Conservation (phyloP, 495 filamentous ascomycete species). For the Neurospora cerealis region DNA sequence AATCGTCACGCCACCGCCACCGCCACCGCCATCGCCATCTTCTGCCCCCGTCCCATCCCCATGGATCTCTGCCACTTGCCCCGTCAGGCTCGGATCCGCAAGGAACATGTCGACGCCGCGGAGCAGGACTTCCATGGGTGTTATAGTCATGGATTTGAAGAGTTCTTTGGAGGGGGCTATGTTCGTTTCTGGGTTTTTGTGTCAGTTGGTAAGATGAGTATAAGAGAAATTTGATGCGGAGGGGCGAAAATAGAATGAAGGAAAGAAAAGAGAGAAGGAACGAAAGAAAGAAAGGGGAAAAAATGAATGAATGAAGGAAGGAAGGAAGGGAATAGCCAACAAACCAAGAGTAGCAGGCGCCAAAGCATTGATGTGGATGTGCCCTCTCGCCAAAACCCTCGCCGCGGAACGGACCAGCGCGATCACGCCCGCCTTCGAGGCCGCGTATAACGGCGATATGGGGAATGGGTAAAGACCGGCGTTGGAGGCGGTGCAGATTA, state of each 20-base stretch:
- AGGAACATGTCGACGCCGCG: conserved; percentile 36
- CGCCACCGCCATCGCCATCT: conserved; percentile 9
- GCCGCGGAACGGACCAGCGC: conserved; percentile 41
- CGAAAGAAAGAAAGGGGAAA: not conserved
- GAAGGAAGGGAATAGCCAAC: not conserved
- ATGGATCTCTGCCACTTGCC: conserved; percentile 43
- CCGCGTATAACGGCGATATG: conserved; percentile 43
- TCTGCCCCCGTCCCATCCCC: conserved; percentile 11
- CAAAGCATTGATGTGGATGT: conserved; percentile 45
- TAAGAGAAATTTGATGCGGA: too few relatives aligned
- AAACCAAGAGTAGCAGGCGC: conserved; percentile 40
- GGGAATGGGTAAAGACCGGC: conserved; percentile 48
- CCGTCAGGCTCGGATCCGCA: conserved; percentile 30
- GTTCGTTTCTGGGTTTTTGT: conserved; percentile 30
- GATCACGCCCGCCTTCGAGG: conserved; percentile 41
- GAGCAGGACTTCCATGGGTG: conserved; percentile 41
- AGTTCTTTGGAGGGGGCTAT: conserved; percentile 34
- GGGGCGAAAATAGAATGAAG: not conserved
- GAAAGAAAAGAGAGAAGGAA: not conserved
- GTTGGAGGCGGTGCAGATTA: conserved; percentile 49
- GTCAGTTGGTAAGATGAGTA: too few relatives aligned
- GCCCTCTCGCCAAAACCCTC: conserved; percentile 23
- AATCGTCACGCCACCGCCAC: conserved; percentile 31
- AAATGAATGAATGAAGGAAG: too few relatives aligned
- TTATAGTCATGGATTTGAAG: conserved; percentile 42